Percentiles rank a stretch among this genome's conserved stretches.
Evolutionary conservation across 2,329 filamentous ascomycete genomes (phyloP).

Genomic region (Exutisphaerella laricina): DNA sequence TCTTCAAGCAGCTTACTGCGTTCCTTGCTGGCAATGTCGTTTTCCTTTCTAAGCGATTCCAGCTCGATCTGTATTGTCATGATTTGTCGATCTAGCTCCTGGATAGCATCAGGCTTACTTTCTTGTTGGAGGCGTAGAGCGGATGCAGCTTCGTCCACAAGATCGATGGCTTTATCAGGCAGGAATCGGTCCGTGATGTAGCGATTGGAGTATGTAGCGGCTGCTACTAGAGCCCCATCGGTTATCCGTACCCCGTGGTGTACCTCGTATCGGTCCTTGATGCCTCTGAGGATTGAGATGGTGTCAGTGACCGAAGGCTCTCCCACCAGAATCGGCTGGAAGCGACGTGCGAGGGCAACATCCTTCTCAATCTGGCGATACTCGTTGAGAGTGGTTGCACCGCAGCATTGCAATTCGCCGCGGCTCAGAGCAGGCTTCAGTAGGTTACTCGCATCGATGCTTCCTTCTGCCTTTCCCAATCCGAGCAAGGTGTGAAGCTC

Average conservation of each 20-base stretch:
- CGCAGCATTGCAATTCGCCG: conserved; percentile 90
- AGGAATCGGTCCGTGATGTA: conserved; percentile 96
- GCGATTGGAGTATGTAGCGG: conserved; percentile 85
- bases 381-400: conserved; percentile 87
- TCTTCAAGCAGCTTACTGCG: conserved; percentile 78
- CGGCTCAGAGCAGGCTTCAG: conserved; percentile 89
- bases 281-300: conserved; percentile 89
- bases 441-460: conserved; percentile 91
- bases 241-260: conserved; percentile 95
- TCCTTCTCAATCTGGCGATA: conserved; percentile 95
- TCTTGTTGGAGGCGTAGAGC: conserved; percentile 89
- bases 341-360: conserved; percentile 82
- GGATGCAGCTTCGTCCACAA: conserved; percentile 93
- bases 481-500: conserved; percentile 89
- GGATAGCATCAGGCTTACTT: conserved; percentile 92
- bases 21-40: conserved; percentile 81
- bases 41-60: conserved; percentile 90
- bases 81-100: conserved; percentile 85
- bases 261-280: conserved; percentile 96
- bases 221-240: conserved; percentile 84
- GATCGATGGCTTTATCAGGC: conserved; percentile 93
- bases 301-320: conserved; percentile 90
- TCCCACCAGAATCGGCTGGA: conserved; percentile 90
- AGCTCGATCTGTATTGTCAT: conserved; percentile 97
- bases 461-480: conserved; percentile 89